Evolutionary conservation across 176 grass and related monocot genomes (phyloP), one percentile per base, ranked within the genome.

Genomic region (Chrysopogon serrulatus): DNA sequence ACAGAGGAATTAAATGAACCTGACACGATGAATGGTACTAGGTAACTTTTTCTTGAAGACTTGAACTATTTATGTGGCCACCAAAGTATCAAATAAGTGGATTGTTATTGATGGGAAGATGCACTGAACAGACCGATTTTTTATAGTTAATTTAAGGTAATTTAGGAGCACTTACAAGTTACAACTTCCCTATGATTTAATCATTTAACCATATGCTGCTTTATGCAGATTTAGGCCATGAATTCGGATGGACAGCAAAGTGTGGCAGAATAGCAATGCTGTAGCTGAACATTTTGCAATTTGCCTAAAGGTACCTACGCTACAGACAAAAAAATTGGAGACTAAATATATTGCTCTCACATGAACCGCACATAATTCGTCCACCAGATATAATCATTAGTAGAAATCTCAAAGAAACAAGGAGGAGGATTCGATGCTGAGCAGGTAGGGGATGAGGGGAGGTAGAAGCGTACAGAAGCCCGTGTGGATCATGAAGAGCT

Each of bases 401-500:
- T n/a, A n/a, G n/a, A 53, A 12, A 39, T 0, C 1, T 17, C 12
- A 0, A 37, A 53, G 3, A 68, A 68, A 47, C 21, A n/a, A 4
- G 27, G 26, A 2, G 16, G 10, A 17, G 56, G 75, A 35, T 42
- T 49, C 41, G 36, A 39, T 37, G 4, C 13, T 37, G 65, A 77
- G 49, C 18, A 76, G 56, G 63, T 51, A 84, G 31, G 10, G 71
- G 48, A 54, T 41, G 62, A 68, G 34, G 18, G 34, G 65, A 39
- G 8, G 11, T 4, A 37, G 68, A 17, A 63, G n/a, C 88, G 2
- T 51, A 98, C 95, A 98, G 90, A 98, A 98, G 70, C 95, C 92
- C 34, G 95, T 98, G 88, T 98, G 92, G 82, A 98, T 98, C 95
- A 98, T 95, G 90, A 98, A 98, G 77, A 98, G 89, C 82, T 98